Conservation (phyloP, 2,329 filamentous ascomycete species). For the Clarireedia hainanense region DNA sequence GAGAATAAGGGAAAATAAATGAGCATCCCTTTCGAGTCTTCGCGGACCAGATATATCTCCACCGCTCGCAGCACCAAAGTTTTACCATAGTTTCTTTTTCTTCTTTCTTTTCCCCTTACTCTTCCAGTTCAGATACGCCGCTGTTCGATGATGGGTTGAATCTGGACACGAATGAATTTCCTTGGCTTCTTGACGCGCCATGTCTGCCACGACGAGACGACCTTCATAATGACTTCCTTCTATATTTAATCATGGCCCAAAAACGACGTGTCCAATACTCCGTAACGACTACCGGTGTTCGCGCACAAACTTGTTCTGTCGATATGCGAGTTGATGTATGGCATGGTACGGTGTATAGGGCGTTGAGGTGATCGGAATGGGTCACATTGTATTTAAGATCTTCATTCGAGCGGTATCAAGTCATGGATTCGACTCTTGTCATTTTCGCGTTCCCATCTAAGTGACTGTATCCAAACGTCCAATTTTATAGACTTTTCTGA, state of each 20-base stretch:
- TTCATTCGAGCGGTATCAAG: background rate
- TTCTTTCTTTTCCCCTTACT: constrained; percentile 3
- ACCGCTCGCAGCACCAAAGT: constrained; percentile 24
- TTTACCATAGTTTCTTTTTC: constrained; percentile 13
- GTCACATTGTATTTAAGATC: constrained; percentile 8
- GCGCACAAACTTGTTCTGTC: background rate
- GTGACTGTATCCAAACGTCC: no score
- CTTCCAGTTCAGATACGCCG: background rate
- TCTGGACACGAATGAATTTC: constrained; percentile 3
- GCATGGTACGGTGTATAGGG: background rate
- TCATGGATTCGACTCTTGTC: no score
- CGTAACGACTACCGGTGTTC: background rate
- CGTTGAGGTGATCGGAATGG: background rate
- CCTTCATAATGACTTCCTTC: constrained; percentile 17
- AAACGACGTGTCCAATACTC: background rate
- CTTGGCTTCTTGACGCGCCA: constrained; percentile 11
- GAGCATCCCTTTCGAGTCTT: constrained; percentile 30
- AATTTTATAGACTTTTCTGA: no score
- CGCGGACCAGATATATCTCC: constrained; percentile 39
- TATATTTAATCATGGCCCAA: background rate
- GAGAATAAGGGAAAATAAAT: constrained; percentile 45
- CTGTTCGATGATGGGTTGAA: background rate
- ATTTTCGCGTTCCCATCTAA: no score
- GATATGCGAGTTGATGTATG: background rate
- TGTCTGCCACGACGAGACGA: constrained; percentile 22